Evolutionary conservation across 75 land plant species (phyloP).

Genomic region (Pseudotsuga menziesii): DNA sequence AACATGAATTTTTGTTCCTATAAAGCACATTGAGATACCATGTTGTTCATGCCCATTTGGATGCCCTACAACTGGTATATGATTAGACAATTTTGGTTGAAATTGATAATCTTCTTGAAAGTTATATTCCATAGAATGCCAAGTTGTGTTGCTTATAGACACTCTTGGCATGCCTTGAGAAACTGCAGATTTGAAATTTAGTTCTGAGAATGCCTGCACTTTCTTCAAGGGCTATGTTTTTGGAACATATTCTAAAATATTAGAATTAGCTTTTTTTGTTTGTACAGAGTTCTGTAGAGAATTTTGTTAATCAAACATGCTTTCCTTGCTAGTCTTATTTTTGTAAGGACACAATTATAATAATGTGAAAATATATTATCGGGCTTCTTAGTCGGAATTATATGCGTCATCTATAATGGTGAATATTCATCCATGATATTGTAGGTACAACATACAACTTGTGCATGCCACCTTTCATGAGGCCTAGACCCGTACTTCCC

Average conservation of each 20-base stretch:
- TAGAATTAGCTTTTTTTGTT: conserved; percentile 11
- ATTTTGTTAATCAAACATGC: not conserved
- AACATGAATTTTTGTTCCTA: not conserved
- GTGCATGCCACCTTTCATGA: too few relatives aligned
- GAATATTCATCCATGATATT: too few relatives aligned
- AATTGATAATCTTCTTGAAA: too few relatives aligned
- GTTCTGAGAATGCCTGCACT: not conserved
- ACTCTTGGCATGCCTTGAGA: not conserved
- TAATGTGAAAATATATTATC: too few relatives aligned
- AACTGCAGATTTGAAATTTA: conserved; percentile 1
- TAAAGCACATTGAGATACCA: not conserved
- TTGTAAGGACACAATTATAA: too few relatives aligned
- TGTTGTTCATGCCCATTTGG: too few relatives aligned
- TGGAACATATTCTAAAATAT: conserved; percentile 2
- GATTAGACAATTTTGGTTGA: not conserved
- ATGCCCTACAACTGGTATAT: not conserved
- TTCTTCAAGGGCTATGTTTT: not conserved
- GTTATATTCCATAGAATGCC: too few relatives aligned
- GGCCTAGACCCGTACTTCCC: too few relatives aligned
- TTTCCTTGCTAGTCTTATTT: too few relatives aligned
- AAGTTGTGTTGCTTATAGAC: not conserved
- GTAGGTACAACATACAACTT: too few relatives aligned
- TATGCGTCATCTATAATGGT: too few relatives aligned
- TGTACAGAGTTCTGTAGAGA: conserved; percentile 12
- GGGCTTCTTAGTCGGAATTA: too few relatives aligned